A percentile compares a stretch with the other conserved stretches of the same genome.
These are phyloP conservation scores for Solanum pinnatisectum DNA, from an alignment of 257 asterid genomes.

Conservation along the genomic window DNA sequence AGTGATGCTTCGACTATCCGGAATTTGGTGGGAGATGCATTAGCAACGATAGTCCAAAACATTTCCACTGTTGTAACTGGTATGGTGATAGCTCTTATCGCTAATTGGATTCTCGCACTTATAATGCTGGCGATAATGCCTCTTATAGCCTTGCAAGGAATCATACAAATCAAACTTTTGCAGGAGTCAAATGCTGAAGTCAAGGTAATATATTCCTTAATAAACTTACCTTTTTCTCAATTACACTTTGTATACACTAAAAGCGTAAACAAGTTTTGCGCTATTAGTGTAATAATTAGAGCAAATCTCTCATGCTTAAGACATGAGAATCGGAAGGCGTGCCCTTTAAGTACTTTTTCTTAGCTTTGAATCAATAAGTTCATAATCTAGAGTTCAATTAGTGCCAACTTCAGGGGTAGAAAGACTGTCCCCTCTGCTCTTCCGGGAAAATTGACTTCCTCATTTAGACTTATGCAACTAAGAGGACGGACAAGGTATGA, in stretches of 20 bases:
- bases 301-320: not conserved
- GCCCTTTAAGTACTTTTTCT: not conserved
- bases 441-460: not conserved
- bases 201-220: conserved; percentile 30
- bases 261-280: not conserved
- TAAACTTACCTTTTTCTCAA: not conserved
- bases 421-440: not conserved
- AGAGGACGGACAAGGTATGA: not conserved
- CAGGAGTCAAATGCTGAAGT: conserved; percentile 41
- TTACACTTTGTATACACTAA: not conserved
- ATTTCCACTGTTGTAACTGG: conserved; percentile 40
- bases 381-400: not conserved
- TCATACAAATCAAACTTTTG: conserved; percentile 39
- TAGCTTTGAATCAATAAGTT: not conserved
- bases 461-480: not conserved
- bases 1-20: conserved; percentile 49
- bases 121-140: conserved; percentile 38
- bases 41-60: conserved; percentile 46
- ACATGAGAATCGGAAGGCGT: not conserved
- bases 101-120: conserved; percentile 49
- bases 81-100: conserved; percentile 34
- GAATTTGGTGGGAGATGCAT: conserved; percentile 49
- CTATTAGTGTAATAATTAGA: not conserved
- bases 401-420: not conserved
- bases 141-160: conserved; percentile 56